Evolutionary conservation across 306 rosid species (phyloP).

Genomic region (Casuarina equisetifolia): DNA sequence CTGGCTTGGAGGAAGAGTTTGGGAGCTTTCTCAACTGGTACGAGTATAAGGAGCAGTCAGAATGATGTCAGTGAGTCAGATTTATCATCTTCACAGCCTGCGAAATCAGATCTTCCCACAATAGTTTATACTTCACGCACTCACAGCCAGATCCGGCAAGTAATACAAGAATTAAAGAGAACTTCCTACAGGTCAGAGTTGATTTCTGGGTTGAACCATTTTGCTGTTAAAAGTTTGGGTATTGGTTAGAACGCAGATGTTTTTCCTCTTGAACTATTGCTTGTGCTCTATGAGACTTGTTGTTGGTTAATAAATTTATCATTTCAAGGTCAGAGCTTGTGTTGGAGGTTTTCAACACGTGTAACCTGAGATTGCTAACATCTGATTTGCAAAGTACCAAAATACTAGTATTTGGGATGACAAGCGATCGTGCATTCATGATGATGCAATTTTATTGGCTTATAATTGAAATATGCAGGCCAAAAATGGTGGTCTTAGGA

Average conservation of each 20-base stretch:
- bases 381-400: conserved; percentile 65
- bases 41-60: conserved; percentile 35
- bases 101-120: conserved; percentile 46
- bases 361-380: conserved; percentile 9
- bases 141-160: conserved; percentile 98
- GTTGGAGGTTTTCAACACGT: conserved; percentile 9
- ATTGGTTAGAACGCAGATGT: not conserved
- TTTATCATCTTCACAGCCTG: conserved; percentile 41
- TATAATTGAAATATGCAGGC: conserved; percentile 54
- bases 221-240: not conserved
- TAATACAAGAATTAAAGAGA: conserved; percentile 79
- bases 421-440: conserved; percentile 89
- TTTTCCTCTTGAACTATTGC: not conserved
- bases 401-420: conserved; percentile 86
- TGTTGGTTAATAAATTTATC: not conserved
- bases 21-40: conserved; percentile 74
- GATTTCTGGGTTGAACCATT: conserved; percentile 12
- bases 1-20: conserved; percentile 92
- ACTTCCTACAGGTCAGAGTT: conserved; percentile 74
- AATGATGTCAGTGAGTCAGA: conserved; percentile 37
- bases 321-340: not conserved
- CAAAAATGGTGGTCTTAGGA: conserved; percentile 88
- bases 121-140: conserved; percentile 87
- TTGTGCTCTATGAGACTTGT: not conserved
- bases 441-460: conserved; percentile 51